Percentiles rank a stretch among this genome's conserved stretches.
phyloP scores from a whole-genome alignment of 805 yeast species.

The Hanseniaspora lindneri region DNA sequence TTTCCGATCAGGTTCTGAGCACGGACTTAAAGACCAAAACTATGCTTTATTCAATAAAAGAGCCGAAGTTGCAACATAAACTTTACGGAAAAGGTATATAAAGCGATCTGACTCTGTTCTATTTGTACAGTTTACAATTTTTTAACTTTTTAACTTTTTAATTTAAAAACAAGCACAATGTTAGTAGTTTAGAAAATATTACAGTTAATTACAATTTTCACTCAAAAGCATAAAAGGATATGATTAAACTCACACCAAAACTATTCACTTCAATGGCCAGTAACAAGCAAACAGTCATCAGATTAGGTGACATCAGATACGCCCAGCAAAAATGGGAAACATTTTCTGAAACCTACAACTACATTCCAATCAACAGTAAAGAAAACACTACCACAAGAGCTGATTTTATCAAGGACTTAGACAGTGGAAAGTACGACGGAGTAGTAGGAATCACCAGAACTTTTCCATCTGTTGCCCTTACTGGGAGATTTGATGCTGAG shows the following conservation, averaged over 20 bases:
- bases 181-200: too few species aligned
- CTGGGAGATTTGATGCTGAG: slow-evolving; percentile 59
- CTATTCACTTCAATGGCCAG: not conserved
- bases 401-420: slow-evolving; percentile 25
- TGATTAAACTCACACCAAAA: not conserved
- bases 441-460: slow-evolving; percentile 39
- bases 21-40: too few species aligned
- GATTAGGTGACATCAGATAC: slow-evolving; percentile 49
- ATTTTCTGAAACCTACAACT: slow-evolving; percentile 36
- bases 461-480: slow-evolving; percentile 37
- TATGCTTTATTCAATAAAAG: too few species aligned
- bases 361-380: slow-evolving; percentile 31
- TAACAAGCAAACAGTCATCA: slow-evolving; percentile 45
- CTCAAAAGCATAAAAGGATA: too few species aligned
- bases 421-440: slow-evolving; percentile 27
- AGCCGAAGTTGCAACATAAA: too few species aligned
- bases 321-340: slow-evolving; percentile 60
- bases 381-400: slow-evolving; percentile 24
- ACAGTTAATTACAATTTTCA: too few species aligned
- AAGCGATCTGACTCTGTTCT: too few species aligned
- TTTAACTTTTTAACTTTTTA: too few species aligned
- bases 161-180: too few species aligned
- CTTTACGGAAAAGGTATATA: too few species aligned
- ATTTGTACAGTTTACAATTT: too few species aligned
- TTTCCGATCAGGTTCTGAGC: too few species aligned